Percentiles rank a stretch among this genome's conserved stretches.
phyloP scores from a whole-genome alignment of 495 filamentous ascomycete species.

The Aspergillus asperescens region DNA sequence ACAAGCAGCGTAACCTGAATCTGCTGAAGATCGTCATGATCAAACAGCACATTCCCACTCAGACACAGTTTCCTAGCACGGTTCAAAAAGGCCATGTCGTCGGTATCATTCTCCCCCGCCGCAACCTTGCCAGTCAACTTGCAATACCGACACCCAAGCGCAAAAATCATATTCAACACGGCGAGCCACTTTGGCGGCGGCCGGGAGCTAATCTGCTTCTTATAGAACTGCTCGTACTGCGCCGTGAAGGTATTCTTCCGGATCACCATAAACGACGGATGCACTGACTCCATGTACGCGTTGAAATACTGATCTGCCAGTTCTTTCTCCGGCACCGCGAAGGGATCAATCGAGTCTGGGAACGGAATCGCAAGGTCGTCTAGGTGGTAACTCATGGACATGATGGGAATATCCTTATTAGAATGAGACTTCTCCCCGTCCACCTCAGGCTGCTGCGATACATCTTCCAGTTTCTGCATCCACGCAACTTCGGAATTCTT shows the following conservation, averaged over 20 bases:
- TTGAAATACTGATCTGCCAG: conserved; percentile 49
- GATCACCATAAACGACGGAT: conserved; percentile 53
- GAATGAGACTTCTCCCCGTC: not conserved
- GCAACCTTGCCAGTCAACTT: conserved; percentile 36
- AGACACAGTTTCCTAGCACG: conserved; percentile 52
- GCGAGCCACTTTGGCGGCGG: conserved; percentile 49
- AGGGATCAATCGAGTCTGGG: conserved; percentile 40
- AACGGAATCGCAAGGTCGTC: conserved; percentile 48
- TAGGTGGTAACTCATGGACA: conserved; percentile 49
- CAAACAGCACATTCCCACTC: conserved; percentile 44
- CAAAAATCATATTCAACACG: conserved; percentile 61
- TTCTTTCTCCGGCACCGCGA: conserved; percentile 44
- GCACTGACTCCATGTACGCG: conserved; percentile 53
- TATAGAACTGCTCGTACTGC: conserved; percentile 40
- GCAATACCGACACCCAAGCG: conserved; percentile 50
- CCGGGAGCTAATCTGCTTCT: conserved; percentile 7
- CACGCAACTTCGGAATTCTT: conserved; percentile 59
- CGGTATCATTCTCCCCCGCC: conserved; percentile 34
- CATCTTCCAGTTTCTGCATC: conserved; percentile 46
- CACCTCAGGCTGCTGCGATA: conserved; percentile 8
- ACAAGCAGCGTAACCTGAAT: conserved; percentile 52
- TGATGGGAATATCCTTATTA: conserved; percentile 18
- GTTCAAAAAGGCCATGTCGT: conserved; percentile 53
- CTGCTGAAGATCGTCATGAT: conserved; percentile 55
- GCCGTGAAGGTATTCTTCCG: conserved; percentile 34